Evolutionary conservation across 148 eudicot genomes (phyloP).

Genomic region (Dysphania ambrosioides): DNA sequence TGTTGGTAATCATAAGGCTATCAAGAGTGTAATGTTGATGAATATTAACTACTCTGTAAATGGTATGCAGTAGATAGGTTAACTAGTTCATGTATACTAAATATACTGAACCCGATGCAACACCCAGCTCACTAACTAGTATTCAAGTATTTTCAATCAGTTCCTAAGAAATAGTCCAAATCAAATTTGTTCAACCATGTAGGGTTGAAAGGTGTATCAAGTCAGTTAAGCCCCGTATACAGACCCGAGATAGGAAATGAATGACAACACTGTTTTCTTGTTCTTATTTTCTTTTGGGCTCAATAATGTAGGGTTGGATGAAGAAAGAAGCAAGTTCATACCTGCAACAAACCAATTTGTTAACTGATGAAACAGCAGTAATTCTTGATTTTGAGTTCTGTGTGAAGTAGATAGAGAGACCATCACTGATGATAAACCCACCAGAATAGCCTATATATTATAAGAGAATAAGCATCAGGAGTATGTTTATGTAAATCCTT

Average conservation of each 20-base stretch:
- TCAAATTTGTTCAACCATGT: no score
- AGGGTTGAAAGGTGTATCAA: no score
- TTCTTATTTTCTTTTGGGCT: background rate
- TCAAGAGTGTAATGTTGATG: no score
- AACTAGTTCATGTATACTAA: no score
- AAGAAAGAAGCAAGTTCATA: conserved; percentile 31
- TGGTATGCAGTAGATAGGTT: no score
- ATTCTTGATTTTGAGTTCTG: conserved; percentile 77
- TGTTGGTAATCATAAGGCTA: no score
- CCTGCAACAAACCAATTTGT: conserved; percentile 89
- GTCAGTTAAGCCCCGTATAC: no score
- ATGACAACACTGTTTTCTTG: background rate
- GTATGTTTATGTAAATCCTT: conserved; percentile 5
- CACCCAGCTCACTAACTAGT: no score
- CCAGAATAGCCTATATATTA: conserved; percentile 54
- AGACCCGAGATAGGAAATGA: background rate
- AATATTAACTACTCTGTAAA: no score
- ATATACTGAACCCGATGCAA: no score
- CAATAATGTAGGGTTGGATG: background rate
- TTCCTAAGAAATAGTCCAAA: no score
- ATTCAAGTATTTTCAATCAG: no score
- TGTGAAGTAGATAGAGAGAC: conserved; percentile 77
- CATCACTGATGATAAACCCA: conserved; percentile 78
- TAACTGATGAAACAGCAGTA: conserved; percentile 65
- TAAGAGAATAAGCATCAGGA: conserved; percentile 16